Conservation (phyloP, 2,329 filamentous ascomycete species). For the Thielaviopsis euricoi region DNA sequence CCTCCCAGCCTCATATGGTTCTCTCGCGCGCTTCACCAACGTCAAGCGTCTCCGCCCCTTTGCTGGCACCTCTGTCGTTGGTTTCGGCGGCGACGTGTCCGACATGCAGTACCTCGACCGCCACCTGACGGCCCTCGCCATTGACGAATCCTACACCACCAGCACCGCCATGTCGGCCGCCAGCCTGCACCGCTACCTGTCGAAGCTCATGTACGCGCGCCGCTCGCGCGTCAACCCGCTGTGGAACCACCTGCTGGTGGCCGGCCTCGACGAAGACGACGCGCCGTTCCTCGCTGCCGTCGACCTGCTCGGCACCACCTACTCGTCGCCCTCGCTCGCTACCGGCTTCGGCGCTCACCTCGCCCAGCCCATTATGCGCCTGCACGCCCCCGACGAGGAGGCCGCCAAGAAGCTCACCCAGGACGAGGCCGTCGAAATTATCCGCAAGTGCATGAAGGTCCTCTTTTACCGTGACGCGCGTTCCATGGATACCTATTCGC, state of each 20-base stretch:
- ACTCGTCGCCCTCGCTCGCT: conserved; percentile 70
- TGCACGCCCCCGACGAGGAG: conserved; percentile 69
- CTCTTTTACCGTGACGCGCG: conserved; percentile 93
- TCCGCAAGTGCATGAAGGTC: conserved; percentile 96
- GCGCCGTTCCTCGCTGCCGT: conserved; percentile 83
- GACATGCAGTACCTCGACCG: conserved; percentile 99
- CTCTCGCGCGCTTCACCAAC: conserved; percentile 87
- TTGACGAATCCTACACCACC: conserved; percentile 67
- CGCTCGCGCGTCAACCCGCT: conserved; percentile 92
- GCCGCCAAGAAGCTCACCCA: conserved; percentile 52
- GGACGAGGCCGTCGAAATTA: conserved; percentile 62
- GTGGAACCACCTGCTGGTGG: conserved; percentile 91
- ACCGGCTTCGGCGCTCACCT: conserved; percentile 90
- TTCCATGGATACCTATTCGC: conserved; percentile 78
- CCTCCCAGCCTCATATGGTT: conserved; percentile 76
- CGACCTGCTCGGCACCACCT: conserved; percentile 86
- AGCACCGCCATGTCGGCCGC: conserved; percentile 54
- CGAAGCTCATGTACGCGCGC: conserved; percentile 90
- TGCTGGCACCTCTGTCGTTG: conserved; percentile 67
- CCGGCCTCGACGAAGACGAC: conserved; percentile 62
- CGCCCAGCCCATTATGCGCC: conserved; percentile 79
- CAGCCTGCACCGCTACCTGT: conserved; percentile 91
- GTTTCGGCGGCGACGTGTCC: conserved; percentile 91
- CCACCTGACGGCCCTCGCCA: conserved; percentile 70
- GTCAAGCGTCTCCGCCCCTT: conserved; percentile 90